Evolutionary conservation across 2,329 filamentous ascomycete species (phyloP), one percentile per base, ranked within the genome.

Genomic region (Chrysoporthe cubensis): DNA sequence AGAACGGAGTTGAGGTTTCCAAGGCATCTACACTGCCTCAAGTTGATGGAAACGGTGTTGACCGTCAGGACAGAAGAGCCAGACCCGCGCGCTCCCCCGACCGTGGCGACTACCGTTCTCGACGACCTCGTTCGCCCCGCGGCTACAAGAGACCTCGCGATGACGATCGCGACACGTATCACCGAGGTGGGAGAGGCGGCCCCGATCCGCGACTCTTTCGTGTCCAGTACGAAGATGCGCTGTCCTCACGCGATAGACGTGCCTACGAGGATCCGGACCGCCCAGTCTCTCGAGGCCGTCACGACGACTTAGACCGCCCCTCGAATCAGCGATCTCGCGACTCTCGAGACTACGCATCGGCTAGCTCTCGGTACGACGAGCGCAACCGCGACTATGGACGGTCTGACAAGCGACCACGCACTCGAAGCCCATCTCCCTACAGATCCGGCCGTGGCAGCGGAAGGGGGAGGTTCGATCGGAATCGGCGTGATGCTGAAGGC

Each of bases 1-100:
- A 94, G 82, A 87, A 87, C 82, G 85, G 86, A 81, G 86, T 84
- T 85, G 78, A 78, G 77, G 78, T 83, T 75, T 82, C 81, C 80
- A 96, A 96, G 93, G 92, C 93, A 96, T 92, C 91, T 92, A 90
- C 91, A 90, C 88, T 90, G 86, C 84, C 86, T 85, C 86, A 86
- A 80, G 82, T 87, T 86, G 88, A 90, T 87, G 87, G 89, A 90
- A 90, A 84, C 88, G 89, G 87, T 88, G 90, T 97, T 97, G 92
- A 97, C 93, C 91, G 91, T 88, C 89, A 85, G 86, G 87, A 91
- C 91, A 97, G 93, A 94, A 86, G 81, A 81, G 84, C 81, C 79
- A 87, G 84, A 84, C 77, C 81, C 74, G 86, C 87, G 73, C 81
- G 80, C 76, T 88, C 87, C 71, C 87, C 87, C 73, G 85, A 86